phyloP scores from a whole-genome alignment of 2,329 filamentous ascomycete species.

The Epicoccum nigrum region DNA sequence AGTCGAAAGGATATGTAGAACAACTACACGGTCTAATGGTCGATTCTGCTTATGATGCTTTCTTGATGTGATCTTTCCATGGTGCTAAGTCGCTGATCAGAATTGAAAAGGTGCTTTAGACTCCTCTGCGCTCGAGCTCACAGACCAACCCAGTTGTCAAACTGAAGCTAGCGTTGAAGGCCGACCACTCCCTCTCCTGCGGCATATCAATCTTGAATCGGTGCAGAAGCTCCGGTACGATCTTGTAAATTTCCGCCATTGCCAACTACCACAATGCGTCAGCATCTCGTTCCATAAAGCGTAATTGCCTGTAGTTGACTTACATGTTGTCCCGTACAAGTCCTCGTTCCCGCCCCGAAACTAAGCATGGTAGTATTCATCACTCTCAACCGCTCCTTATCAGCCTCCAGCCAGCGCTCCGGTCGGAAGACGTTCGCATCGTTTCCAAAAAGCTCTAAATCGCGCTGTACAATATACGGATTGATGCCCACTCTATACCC shows the following conservation, averaged over 20 bases:
- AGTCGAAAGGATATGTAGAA: too few species aligned
- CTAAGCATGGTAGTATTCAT: conserved; percentile 45
- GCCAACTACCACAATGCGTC: neutral
- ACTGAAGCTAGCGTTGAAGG: conserved; percentile 24
- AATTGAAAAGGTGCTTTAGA: neutral
- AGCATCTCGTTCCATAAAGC: neutral
- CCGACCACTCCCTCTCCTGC: conserved; percentile 28
- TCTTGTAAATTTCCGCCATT: conserved; percentile 33
- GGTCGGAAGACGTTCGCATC: conserved; percentile 52
- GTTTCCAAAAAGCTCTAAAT: conserved; percentile 48
- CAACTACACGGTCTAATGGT: too few species aligned
- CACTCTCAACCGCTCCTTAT: conserved; percentile 16
- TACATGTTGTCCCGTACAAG: conserved; percentile 42
- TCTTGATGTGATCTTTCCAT: too few species aligned
- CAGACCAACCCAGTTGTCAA: conserved; percentile 18
- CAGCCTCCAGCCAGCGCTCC: conserved; percentile 53
- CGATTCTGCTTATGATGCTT: too few species aligned
- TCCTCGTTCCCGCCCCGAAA: conserved; percentile 45
- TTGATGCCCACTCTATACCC: conserved; percentile 6
- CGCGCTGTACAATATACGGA: conserved; percentile 52
- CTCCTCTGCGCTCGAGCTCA: neutral
- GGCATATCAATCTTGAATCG: conserved; percentile 29
- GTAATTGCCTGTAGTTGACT: neutral
- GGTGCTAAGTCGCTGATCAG: too few species aligned
- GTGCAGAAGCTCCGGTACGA: conserved; percentile 29